Percentiles rank a stretch among this genome's conserved stretches.
Evolutionary conservation across 2,329 filamentous ascomycete species (phyloP).

Genomic region (Pezicula carpinea): DNA sequence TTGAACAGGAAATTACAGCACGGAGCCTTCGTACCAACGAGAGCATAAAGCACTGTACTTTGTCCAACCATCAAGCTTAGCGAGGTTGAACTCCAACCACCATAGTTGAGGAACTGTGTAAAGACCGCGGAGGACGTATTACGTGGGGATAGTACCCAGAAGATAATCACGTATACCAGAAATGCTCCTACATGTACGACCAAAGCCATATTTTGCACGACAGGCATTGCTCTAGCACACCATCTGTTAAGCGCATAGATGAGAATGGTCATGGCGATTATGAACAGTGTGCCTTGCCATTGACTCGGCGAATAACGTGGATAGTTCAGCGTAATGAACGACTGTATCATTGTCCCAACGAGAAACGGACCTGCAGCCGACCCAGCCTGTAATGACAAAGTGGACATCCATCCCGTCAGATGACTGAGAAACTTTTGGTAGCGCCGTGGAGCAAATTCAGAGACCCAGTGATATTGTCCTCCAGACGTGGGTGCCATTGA

Average conservation of each 20-base stretch:
- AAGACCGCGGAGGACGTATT: conserved; percentile 14
- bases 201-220: conserved; percentile 36
- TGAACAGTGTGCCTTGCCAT: conserved; percentile 46
- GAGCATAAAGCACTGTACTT: conserved; percentile 24
- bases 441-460: conserved; percentile 43
- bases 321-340: conserved; percentile 37
- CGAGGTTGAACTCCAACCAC: conserved; percentile 23
- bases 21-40: conserved; percentile 9
- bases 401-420: conserved; percentile 46
- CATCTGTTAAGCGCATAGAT: conserved; percentile 45
- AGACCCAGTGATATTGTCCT: conserved; percentile 57
- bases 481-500: conserved; percentile 39
- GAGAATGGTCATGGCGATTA: conserved; percentile 40
- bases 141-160: conserved; percentile 22
- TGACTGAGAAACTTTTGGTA: conserved; percentile 52
- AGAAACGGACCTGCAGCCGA: conserved; percentile 57
- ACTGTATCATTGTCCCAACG: conserved; percentile 43
- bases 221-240: conserved; percentile 30
- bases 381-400: conserved; percentile 74
- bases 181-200: conserved; percentile 38
- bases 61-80: conserved; percentile 30
- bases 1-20: conserved; percentile 1
- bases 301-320: conserved; percentile 33
- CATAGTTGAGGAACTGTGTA: conserved; percentile 22
- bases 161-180: conserved; percentile 33